Evolutionary conservation across 169 alveolate genomes (phyloP).

Genomic region (Blepharisma undulans): DNA sequence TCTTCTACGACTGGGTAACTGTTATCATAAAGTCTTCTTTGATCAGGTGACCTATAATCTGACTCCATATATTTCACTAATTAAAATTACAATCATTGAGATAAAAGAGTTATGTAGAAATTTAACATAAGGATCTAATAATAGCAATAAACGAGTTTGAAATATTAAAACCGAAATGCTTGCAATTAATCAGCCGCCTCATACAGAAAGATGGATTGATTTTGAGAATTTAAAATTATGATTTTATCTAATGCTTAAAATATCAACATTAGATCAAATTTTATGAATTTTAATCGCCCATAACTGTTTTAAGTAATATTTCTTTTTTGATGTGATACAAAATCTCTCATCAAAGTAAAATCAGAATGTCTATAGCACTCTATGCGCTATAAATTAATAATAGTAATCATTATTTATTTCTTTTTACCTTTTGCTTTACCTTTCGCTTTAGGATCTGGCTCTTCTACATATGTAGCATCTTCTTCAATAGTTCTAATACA

Average conservation of each 20-base stretch:
- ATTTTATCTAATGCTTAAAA: no score
- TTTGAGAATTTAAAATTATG: no score
- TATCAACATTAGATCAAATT: neutral
- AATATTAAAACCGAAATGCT: no score
- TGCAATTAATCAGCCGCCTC: no score
- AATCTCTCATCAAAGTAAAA: no score
- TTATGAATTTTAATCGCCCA: no score
- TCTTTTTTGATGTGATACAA: no score
- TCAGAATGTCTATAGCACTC: no score
- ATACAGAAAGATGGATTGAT: no score
- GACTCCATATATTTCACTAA: neutral
- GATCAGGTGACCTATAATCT: neutral
- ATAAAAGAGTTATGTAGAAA: neutral
- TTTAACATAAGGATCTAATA: neutral
- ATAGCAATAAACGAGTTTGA: no score
- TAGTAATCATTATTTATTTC: neutral
- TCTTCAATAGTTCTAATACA: slow-evolving; percentile 68
- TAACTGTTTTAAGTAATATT: no score
- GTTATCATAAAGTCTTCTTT: neutral
- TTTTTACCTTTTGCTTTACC: neutral
- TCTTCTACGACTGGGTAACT: neutral
- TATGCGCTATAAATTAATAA: neutral
- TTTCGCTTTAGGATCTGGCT: slow-evolving; percentile 33
- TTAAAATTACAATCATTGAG: no score
- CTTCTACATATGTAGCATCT: slow-evolving; percentile 56